phyloP scores from a whole-genome alignment of 2,329 filamentous ascomycete genomes.

The Fulvia fulva region DNA sequence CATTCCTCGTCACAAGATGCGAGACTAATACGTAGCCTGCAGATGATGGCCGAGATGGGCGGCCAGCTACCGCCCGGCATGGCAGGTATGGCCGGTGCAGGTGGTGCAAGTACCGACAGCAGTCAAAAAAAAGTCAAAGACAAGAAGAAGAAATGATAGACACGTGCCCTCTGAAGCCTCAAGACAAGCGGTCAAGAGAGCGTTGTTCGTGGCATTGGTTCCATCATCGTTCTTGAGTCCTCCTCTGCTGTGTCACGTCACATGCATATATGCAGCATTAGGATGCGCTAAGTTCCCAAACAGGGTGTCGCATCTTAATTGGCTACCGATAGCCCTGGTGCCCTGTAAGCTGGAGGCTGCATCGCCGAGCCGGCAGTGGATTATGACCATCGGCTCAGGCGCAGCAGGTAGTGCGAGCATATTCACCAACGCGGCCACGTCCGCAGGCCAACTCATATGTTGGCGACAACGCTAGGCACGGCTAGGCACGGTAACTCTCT shows the following conservation, averaged over 20 bases:
- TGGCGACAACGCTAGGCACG: background rate
- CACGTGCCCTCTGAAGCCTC: background rate
- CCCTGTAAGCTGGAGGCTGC: background rate
- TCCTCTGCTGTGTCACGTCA: background rate
- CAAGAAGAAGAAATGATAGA: conserved; percentile 28
- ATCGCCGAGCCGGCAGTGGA: background rate
- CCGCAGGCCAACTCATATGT: background rate
- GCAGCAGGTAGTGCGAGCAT: background rate
- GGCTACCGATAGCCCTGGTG: background rate
- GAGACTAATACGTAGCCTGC: conserved; percentile 45
- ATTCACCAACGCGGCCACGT: background rate
- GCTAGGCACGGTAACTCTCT: no score
- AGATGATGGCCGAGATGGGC: conserved; percentile 87
- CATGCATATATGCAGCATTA: background rate
- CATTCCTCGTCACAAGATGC: background rate
- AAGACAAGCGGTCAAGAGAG: background rate
- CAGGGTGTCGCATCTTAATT: background rate
- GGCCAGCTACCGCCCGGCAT: conserved; percentile 31
- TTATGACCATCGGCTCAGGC: background rate
- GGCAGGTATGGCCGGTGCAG: conserved; percentile 27
- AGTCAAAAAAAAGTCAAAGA: conserved; percentile 31
- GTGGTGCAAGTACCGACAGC: conserved; percentile 17
- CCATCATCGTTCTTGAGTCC: background rate
- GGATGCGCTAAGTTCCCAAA: background rate
- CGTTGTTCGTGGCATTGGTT: background rate